A percentile compares a stretch with the other conserved stretches of the same genome.
Conservation (phyloP, 257 asterid species). For the Plantago ovata region DNA sequence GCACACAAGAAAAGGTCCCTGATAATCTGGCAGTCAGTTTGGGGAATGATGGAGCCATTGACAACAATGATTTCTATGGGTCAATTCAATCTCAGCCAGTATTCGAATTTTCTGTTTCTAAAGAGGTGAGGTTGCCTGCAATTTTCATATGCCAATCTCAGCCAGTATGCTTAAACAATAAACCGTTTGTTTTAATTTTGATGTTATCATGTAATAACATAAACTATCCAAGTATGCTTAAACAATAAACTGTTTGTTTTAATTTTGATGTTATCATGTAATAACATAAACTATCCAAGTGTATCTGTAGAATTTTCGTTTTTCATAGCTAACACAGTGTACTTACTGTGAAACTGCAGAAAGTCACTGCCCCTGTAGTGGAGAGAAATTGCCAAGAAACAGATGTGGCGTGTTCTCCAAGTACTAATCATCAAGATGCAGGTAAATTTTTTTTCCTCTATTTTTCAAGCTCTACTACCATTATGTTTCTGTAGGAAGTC, state of each 20-base stretch:
- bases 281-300: slow-evolving; percentile 7
- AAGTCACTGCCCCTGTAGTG: slow-evolving; percentile 20
- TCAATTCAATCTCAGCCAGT: slow-evolving; percentile 28
- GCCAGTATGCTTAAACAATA: slow-evolving; percentile 11
- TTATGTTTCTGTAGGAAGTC: slow-evolving; percentile 19
- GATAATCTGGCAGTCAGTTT: slow-evolving; percentile 21
- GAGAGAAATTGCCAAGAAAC: slow-evolving; percentile 34
- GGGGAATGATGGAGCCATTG: slow-evolving; percentile 24
- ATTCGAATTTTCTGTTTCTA: slow-evolving; percentile 27
- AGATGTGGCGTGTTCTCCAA: slow-evolving; percentile 31
- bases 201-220: not conserved
- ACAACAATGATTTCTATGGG: slow-evolving; percentile 21
- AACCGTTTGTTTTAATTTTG: slow-evolving; percentile 4
- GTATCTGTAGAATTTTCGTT: slow-evolving; percentile 12
- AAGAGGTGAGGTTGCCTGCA: slow-evolving; percentile 29
- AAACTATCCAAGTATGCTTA: slow-evolving; percentile 11
- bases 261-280: slow-evolving; percentile 4
- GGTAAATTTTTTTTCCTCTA: slow-evolving; percentile 32
- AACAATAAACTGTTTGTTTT: slow-evolving; percentile 4
- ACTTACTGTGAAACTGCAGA: slow-evolving; percentile 37
- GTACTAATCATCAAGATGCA: slow-evolving; percentile 25
- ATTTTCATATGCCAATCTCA: too few relatives aligned
- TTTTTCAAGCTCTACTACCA: slow-evolving; percentile 21
- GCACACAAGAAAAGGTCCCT: slow-evolving; percentile 21
- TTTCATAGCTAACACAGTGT: slow-evolving; percentile 21